phyloP scores from a whole-genome alignment of 257 asterid species.

The Rehmannia glutinosa region DNA sequence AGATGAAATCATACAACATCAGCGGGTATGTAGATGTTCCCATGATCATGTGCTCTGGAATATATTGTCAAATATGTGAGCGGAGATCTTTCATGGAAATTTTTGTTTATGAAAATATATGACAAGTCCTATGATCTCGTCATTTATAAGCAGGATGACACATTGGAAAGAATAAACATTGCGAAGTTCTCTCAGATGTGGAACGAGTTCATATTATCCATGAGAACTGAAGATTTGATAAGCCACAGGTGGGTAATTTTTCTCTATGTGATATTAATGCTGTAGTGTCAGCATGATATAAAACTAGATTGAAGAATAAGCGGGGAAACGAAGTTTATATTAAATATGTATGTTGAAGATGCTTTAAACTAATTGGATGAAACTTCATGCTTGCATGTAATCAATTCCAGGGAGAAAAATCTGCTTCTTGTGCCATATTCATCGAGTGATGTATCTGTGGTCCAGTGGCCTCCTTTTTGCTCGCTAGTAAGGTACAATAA shows the following conservation, averaged over 20 bases:
- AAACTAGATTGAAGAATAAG: not conserved
- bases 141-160: constrained; percentile 49
- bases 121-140: not conserved
- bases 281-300: constrained; percentile 5
- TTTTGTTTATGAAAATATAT: constrained; percentile 4
- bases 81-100: not conserved
- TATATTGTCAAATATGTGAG: not conserved
- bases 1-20: constrained; percentile 45
- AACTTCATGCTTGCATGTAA: constrained; percentile 12
- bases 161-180: constrained; percentile 63
- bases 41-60: constrained; percentile 5
- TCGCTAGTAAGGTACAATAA: constrained; percentile 85
- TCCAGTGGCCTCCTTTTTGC: constrained; percentile 99
- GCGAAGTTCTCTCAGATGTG: constrained; percentile 99
- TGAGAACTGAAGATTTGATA: constrained; percentile 93
- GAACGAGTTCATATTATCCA: constrained; percentile 93
- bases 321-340: no score
- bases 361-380: no score
- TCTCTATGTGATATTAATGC: no score
- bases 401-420: constrained; percentile 69
- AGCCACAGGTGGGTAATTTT: constrained; percentile 56
- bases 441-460: constrained; percentile 77
- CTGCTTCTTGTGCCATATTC: constrained; percentile 94
- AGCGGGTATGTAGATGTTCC: constrained; percentile 39
- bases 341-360: no score